Evolutionary conservation across 2,329 filamentous ascomycete species (phyloP).

Genomic region (Mycosphaerelloides madeirae): DNA sequence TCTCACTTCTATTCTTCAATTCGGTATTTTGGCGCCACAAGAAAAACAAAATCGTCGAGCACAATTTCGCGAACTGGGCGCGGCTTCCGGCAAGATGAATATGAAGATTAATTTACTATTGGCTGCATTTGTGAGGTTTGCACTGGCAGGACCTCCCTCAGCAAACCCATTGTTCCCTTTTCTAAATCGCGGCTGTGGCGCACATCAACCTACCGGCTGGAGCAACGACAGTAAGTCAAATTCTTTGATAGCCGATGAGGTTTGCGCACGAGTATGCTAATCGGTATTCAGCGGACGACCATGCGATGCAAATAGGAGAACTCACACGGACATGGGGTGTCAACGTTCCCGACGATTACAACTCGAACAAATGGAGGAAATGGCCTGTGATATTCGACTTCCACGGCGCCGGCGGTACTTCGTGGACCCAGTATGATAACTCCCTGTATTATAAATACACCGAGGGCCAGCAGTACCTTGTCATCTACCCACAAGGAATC

Average conservation of each 20-base stretch:
- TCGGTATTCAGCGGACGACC: constrained; percentile 1
- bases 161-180: no score
- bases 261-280: no score
- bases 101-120: no score
- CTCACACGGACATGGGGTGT: constrained; percentile 23
- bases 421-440: constrained; percentile 38
- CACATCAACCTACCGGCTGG: constrained; percentile 15
- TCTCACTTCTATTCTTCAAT: no score
- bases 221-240: constrained; percentile 8
- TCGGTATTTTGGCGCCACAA: no score
- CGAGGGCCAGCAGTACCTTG: constrained; percentile 43
- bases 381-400: constrained; percentile 45
- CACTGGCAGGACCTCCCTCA: no score
- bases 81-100: no score
- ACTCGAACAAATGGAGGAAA: constrained; percentile 11
- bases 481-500: constrained; percentile 45
- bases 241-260: no score
- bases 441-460: constrained; percentile 44
- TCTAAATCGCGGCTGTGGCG: constrained; percentile 5
- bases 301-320: constrained; percentile 17
- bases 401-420: constrained; percentile 39
- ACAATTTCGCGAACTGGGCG: no score
- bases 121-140: no score
- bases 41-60: no score
- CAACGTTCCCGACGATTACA: constrained; percentile 23